These are phyloP conservation scores for Alternaria gansuensis DNA, from an alignment of 2,329 filamentous ascomycete species.

Conservation along the genomic window DNA sequence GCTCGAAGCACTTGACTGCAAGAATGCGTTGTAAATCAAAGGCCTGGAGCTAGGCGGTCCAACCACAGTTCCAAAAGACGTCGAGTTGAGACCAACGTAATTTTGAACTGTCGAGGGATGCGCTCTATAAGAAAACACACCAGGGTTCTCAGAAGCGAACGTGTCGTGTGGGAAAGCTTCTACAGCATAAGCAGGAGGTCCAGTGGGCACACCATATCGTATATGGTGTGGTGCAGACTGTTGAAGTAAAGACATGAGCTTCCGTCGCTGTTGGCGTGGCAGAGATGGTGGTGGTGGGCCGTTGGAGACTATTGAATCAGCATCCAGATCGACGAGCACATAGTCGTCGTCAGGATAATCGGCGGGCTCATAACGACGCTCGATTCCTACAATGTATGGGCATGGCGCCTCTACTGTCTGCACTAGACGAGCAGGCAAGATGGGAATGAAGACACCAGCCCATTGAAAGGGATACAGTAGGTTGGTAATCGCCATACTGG, in stretches of 20 bases:
- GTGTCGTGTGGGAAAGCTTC: conserved; percentile 92
- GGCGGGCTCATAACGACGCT: conserved; percentile 85
- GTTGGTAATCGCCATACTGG: conserved; percentile 84
- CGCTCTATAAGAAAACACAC: conserved; percentile 78
- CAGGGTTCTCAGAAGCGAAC: conserved; percentile 85
- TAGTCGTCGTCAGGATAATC: conserved; percentile 94
- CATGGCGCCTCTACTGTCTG: conserved; percentile 94
- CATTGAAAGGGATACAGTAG: conserved; percentile 91
- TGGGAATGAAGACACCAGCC: conserved; percentile 92
- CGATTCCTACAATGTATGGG: conserved; percentile 95
- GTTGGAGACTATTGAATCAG: conserved; percentile 87
- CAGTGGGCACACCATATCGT: conserved; percentile 84
- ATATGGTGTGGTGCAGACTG: conserved; percentile 89
- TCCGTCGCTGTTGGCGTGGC: conserved; percentile 87
- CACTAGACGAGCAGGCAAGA: conserved; percentile 85
- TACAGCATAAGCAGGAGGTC: conserved; percentile 89
- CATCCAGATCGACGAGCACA: conserved; percentile 91
- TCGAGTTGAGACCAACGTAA: conserved; percentile 88
- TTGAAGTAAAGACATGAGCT: conserved; percentile 87
- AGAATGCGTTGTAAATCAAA: conserved; percentile 90
- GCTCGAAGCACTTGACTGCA: conserved; percentile 75
- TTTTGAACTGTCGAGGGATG: conserved; percentile 78
- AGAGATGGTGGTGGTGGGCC: conserved; percentile 76
- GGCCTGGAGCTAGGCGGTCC: conserved; percentile 62
- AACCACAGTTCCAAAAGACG: conserved; percentile 78